Base-by-base conservation (phyloP, 768 basidiomycete genomes). In the Lactarius hengduanensis region DNA sequence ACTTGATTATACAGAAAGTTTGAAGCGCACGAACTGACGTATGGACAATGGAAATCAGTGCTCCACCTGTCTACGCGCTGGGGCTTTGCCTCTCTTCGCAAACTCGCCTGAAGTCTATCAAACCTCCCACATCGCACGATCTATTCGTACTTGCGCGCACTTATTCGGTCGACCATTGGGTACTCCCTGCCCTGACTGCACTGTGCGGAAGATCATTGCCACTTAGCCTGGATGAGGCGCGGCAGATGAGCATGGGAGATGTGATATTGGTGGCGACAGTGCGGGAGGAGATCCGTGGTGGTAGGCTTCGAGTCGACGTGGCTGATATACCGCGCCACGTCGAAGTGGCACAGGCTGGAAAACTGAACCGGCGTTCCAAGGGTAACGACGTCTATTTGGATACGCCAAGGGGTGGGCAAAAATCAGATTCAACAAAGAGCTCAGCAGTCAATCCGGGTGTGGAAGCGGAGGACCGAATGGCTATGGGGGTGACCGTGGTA, bases 11-110 rank as follows among this genome's bases (percentile, higher is more conserved):
- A 36, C 36, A 36, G 36, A 2, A 32, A 65, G 15, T 69, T 65
- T n/a, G 38, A 61, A 18, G 50, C 34, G 20, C 38, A 28, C 4
- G 64, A 64, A 10, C 32, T 65, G 16, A 36, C 58, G 15, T 71
- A 64, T 18, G 70, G 71, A 18, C 64, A 71, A 22, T 76, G 76
- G 73, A 65, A 69, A 7, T 72, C 75, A 28, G 71, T 76, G 18
- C 69, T 76, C 32, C 63, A 70, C 45, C 61, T 73, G 47, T 70
- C 74, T 18, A 68, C 72, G 58, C 74, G 15, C 57, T 80, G 41
- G 78, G 75, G 59, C 61, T 76, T 69, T 63, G 73, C 69, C 57
- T 69, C 59, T 61, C 74, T 71, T 71, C 77, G 65, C 71, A 32
- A 38, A 10, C 38, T 63, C 0, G 66, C 66, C 1, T 64, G 28